Percentiles rank a stretch among this genome's conserved stretches.
These are phyloP conservation scores for Chernovozyma sophiae-reginae DNA, from an alignment of 1,139 yeast species.

Conservation along the genomic window DNA sequence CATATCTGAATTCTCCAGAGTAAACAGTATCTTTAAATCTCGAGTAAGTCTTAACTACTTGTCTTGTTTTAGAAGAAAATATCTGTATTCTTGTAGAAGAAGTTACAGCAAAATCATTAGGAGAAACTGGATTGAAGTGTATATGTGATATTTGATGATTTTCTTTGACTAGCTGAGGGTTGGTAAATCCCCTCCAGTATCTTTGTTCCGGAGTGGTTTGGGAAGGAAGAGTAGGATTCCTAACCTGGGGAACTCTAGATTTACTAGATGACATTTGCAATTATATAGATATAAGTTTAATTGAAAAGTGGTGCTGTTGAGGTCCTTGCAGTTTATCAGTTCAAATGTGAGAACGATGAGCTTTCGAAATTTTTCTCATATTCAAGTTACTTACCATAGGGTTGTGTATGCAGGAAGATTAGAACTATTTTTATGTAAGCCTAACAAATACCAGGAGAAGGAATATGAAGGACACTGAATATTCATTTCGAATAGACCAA, in stretches of 20 bases:
- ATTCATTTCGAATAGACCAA: no score
- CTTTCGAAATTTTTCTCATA: conserved; percentile 2
- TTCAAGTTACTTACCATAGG: no score
- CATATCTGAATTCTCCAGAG: conserved; percentile 76
- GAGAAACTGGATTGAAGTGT: conserved; percentile 79
- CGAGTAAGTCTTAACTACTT: conserved; percentile 82
- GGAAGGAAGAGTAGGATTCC: conserved; percentile 70
- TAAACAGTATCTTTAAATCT: conserved; percentile 90
- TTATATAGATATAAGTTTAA: no score
- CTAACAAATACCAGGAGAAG: no score
- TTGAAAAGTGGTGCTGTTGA: conserved; percentile 1
- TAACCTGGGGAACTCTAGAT: conserved; percentile 62
- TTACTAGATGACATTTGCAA: conserved; percentile 85
- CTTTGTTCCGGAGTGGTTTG: conserved; percentile 92
- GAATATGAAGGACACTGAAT: no score
- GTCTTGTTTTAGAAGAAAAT: conserved; percentile 88
- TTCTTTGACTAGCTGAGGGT: conserved; percentile 88
- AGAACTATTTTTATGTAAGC: no score
- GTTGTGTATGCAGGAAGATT: conserved; percentile 1
- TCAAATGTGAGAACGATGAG: conserved; percentile 3
- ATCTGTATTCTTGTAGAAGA: conserved; percentile 90
- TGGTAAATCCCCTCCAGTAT: conserved; percentile 84
- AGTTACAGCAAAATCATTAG: conserved; percentile 92
- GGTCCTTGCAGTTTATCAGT: not conserved
- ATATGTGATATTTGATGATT: conserved; percentile 88